These are phyloP conservation scores for Fusarium sp. DNA, from an alignment of 2,329 filamentous ascomycete genomes.

Conservation along the genomic window DNA sequence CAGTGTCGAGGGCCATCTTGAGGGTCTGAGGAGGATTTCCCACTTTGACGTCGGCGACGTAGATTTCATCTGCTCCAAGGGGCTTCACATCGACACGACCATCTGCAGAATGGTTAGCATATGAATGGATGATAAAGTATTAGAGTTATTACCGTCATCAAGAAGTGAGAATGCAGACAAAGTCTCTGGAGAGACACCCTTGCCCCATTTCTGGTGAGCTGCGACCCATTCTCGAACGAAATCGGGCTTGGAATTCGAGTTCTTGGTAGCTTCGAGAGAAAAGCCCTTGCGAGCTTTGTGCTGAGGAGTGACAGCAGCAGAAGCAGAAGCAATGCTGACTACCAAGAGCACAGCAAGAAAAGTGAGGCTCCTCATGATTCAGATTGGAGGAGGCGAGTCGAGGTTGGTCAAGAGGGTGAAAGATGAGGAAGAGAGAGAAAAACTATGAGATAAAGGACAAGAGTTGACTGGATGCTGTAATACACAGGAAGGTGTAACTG, in stretches of 20 bases:
- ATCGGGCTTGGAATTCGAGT: slow-evolving; percentile 36
- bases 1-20: slow-evolving; percentile 62
- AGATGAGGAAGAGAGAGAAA: not conserved
- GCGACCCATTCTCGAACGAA: slow-evolving; percentile 48
- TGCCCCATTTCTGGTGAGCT: slow-evolving; percentile 49
- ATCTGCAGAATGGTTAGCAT: slow-evolving; percentile 40
- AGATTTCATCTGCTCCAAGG: slow-evolving; percentile 54
- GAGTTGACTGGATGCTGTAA: not conserved
- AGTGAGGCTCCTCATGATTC: slow-evolving; percentile 27
- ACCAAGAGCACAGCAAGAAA: slow-evolving; percentile 27
- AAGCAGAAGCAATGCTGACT: slow-evolving; percentile 17
- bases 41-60: slow-evolving; percentile 55
- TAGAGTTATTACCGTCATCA: slow-evolving; percentile 38
- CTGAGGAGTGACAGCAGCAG: slow-evolving; percentile 12
- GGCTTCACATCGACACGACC: slow-evolving; percentile 48
- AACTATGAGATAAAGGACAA: not conserved
- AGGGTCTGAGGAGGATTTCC: slow-evolving; percentile 59
- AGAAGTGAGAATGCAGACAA: slow-evolving; percentile 42
- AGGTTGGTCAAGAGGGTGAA: not conserved
- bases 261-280: slow-evolving; percentile 42
- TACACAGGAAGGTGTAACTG: not conserved
- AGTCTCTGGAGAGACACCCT: slow-evolving; percentile 27
- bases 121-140: too few species aligned
- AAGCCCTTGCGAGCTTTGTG: slow-evolving; percentile 33
- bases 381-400: not conserved